Evolutionary conservation across 2,329 filamentous ascomycete genomes (phyloP), one percentile per base, ranked within the genome.

Genomic region (Verticillium isaacii): DNA sequence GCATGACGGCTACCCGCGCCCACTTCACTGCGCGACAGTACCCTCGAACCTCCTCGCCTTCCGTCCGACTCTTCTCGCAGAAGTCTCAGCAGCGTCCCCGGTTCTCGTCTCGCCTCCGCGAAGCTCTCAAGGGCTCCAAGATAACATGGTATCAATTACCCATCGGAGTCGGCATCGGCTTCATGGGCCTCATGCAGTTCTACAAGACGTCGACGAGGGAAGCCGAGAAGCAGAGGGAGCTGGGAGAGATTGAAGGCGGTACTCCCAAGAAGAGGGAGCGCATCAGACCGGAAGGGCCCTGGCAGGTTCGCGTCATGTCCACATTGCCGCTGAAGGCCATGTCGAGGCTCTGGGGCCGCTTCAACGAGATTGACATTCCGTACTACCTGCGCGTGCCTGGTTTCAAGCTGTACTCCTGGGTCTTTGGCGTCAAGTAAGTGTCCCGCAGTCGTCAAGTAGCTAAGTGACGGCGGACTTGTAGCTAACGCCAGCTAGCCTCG

Each of bases 231-330:
- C 71, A 79, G 52, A 52, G 12, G 45, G 75, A 79, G 62, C 78
- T 80, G 63, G 80, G 80, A 54, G 76, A 77, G 62, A 72, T 74
- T 8, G 72, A 76, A 60, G 74, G 72, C 37, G 74, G 79, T 23
- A 73, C 78, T 41, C 78, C 73, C 32, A 69, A 76, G 34, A 72
- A 70, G 54, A 85, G 78, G 67, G 78, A 79, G 57, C 84, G 88
- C 63, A 87, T 96, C 70, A 84, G 90, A 41, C 92, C 91, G 2
- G 91, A 91, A 61, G 93, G 93, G 32, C 92, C 93, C 74, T 97
- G 93, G 91, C 91, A 94, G 72, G 91, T 97, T 59, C 91, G 93
- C 73, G 85, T 97, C 73, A 96, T 97, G 90, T 96, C 92, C 8
- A 96, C 92, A 2, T 80, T 97, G 63, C 93, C 93, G 37, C 81